A percentile compares a stretch with the other conserved stretches of the same genome.
These are phyloP conservation scores for Erodium moschatum DNA, from an alignment of 441 rosid species.

Conservation along the genomic window DNA sequence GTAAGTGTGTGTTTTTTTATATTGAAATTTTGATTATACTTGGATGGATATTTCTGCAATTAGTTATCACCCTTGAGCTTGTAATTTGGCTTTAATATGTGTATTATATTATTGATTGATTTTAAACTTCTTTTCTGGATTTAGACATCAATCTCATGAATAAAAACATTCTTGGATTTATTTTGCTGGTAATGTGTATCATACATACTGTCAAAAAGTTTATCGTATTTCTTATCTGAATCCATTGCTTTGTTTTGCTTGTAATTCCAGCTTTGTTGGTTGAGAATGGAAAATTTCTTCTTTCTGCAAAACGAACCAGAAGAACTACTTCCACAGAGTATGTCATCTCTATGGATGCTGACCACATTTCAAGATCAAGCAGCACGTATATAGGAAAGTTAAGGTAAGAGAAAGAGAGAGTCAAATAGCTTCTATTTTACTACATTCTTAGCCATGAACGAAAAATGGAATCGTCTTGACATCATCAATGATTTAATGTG, in stretches of 20 bases:
- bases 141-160: too few relatives aligned
- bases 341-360: slow-evolving; percentile 82
- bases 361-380: slow-evolving; percentile 83
- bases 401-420: slow-evolving; percentile 35
- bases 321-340: slow-evolving; percentile 90
- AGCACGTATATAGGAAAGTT: slow-evolving; percentile 78
- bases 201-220: neutral
- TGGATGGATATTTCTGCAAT: too few relatives aligned
- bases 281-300: slow-evolving; percentile 92
- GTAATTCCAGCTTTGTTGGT: slow-evolving; percentile 56
- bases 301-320: slow-evolving; percentile 80
- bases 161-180: too few relatives aligned
- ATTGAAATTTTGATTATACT: too few relatives aligned
- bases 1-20: slow-evolving; percentile 29
- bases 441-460: neutral
- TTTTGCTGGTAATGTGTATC: neutral
- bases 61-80: too few relatives aligned
- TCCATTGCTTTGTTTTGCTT: neutral
- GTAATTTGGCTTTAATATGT: too few relatives aligned
- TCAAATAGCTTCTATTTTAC: neutral
- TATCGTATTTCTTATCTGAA: neutral
- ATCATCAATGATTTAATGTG: too few relatives aligned
- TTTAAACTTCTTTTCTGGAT: too few relatives aligned
- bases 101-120: too few relatives aligned
- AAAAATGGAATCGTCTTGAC: too few relatives aligned